Evolutionary conservation across 2,329 filamentous ascomycete species (phyloP).

Genomic region (Phaeosphaeria sp.): DNA sequence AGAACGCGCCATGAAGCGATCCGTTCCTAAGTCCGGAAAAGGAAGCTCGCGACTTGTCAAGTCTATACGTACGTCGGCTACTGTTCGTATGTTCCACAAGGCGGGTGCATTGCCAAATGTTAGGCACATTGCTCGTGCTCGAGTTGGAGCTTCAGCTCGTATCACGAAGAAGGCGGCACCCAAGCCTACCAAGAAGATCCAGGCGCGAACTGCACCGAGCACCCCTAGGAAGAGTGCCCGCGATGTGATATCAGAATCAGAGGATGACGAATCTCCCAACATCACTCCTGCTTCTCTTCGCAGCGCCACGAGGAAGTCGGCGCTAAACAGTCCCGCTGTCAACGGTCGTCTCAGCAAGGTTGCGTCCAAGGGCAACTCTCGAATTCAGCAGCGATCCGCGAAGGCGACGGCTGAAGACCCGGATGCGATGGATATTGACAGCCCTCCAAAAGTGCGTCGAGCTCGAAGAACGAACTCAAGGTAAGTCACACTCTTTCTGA

Average conservation of each 20-base stretch:
- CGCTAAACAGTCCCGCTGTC: constrained; percentile 13
- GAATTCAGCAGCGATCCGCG: background rate
- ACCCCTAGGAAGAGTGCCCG: constrained; percentile 20
- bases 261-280: constrained; percentile 36
- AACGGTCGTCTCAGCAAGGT: background rate
- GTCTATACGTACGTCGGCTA: constrained; percentile 23
- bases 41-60: constrained; percentile 1
- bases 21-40: constrained; percentile 14
- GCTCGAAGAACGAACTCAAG: background rate
- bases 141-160: constrained; percentile 10
- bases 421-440: background rate
- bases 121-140: constrained; percentile 20
- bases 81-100: constrained; percentile 27
- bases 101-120: constrained; percentile 33
- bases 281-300: constrained; percentile 47
- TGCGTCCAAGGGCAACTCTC: background rate
- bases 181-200: constrained; percentile 16
- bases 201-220: constrained; percentile 20
- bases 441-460: background rate
- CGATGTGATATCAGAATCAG: constrained; percentile 16
- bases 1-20: constrained; percentile 39
- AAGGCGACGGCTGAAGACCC: background rate
- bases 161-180: constrained; percentile 9
- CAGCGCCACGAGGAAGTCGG: constrained; percentile 34
- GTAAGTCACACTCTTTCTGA: background rate